These are phyloP conservation scores for Cercophora newfieldiana DNA, from an alignment of 495 filamentous ascomycete genomes.

Conservation along the genomic window DNA sequence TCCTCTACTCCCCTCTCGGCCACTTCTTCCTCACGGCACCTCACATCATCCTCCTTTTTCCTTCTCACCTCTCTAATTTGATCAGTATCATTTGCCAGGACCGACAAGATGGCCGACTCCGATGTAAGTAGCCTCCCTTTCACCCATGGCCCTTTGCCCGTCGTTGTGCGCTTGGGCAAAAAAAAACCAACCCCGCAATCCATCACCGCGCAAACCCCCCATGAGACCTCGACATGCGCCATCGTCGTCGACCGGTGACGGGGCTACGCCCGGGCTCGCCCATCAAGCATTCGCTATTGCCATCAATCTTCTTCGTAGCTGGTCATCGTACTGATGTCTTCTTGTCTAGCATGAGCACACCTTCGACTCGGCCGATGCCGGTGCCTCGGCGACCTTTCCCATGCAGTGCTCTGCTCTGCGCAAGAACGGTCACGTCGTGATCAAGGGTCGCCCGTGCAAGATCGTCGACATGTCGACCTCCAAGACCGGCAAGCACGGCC, in stretches of 20 bases:
- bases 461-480: conserved; percentile 99
- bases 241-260: neutral
- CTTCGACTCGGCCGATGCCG: conserved; percentile 90
- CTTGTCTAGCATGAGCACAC: conserved; percentile 75
- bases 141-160: conserved; percentile 8
- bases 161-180: conserved; percentile 26
- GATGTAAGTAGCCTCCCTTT: conserved; percentile 34
- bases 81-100: conserved; percentile 38
- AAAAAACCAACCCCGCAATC: conserved; percentile 38
- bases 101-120: conserved; percentile 51
- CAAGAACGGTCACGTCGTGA: conserved; percentile 97
- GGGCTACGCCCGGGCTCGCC: neutral
- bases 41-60: conserved; percentile 31
- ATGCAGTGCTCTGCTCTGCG: conserved; percentile 99
- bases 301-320: neutral
- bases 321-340: conserved; percentile 7
- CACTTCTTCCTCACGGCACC: conserved; percentile 25
- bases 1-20: conserved; percentile 26
- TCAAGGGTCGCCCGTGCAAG: conserved; percentile 98
- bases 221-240: conserved; percentile 22
- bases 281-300: neutral
- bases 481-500: conserved; percentile 99
- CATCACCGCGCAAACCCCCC: conserved; percentile 25
- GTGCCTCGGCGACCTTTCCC: conserved; percentile 89
- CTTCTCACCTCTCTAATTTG: conserved; percentile 25